Conservation (phyloP, 1,139 yeast species). For the Geotrichum bryndzae region DNA sequence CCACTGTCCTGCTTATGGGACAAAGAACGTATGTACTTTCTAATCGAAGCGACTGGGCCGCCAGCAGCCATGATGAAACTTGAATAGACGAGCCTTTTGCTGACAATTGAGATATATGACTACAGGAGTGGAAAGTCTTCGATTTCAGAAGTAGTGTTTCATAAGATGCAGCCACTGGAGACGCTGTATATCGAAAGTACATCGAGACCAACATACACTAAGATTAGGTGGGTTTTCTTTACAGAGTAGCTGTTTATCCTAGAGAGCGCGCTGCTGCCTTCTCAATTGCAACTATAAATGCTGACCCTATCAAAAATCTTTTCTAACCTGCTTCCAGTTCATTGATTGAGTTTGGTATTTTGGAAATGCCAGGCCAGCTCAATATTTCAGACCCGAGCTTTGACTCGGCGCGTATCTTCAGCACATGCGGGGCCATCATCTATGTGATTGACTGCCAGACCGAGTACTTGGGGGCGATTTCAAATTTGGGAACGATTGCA, state of each 20-base stretch:
- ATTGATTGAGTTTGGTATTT: conserved; percentile 80
- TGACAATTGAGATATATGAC: not conserved
- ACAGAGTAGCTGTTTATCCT: not conserved
- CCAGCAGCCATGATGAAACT: not conserved
- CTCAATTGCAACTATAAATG: not conserved
- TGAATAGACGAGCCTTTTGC: not conserved
- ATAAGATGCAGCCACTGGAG: conserved; percentile 93
- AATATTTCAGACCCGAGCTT: conserved; percentile 78
- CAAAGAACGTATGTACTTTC: not conserved
- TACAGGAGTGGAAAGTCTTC: conserved; percentile 67
- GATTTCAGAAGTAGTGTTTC: conserved; percentile 90
- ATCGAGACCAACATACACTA: conserved; percentile 59
- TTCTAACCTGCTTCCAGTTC: conserved; percentile 37
- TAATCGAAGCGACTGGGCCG: not conserved
- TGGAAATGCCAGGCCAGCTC: conserved; percentile 93
- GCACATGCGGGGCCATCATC: conserved; percentile 85
- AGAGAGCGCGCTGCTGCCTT: not conserved
- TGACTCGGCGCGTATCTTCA: conserved; percentile 71
- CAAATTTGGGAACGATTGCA: conserved; percentile 81
- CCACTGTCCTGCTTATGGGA: not conserved
- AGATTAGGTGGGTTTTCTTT: conserved; percentile 6
- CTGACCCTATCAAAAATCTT: not conserved
- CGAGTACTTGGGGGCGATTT: conserved; percentile 85
- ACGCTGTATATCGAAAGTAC: conserved; percentile 88
- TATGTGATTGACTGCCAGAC: conserved; percentile 90